phyloP scores from a whole-genome alignment of 2,329 filamentous ascomycete genomes.

The Apiospora rasikravindrae region DNA sequence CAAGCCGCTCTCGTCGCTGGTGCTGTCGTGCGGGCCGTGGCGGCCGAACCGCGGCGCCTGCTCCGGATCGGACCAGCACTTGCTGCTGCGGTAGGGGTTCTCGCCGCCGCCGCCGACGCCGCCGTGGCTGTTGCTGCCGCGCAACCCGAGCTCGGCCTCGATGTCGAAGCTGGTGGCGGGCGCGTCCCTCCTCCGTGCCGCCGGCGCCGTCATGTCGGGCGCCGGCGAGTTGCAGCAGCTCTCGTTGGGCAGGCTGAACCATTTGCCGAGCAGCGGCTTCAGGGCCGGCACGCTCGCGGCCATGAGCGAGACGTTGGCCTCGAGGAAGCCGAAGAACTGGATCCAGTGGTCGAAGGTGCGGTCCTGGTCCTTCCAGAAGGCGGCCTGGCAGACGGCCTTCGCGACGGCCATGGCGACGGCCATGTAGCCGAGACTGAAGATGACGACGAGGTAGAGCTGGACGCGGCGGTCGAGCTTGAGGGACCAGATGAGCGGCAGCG shows the following conservation, averaged over 20 bases:
- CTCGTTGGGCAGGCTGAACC: constrained; percentile 12
- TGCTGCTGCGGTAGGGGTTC: too few species aligned
- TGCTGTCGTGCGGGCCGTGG: not conserved
- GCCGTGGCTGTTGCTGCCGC: not conserved
- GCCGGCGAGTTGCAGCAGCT: not conserved
- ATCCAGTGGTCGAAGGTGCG: constrained; percentile 18
- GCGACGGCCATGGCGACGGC: constrained; percentile 18
- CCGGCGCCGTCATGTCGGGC: not conserved
- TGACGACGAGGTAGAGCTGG: constrained; percentile 45
- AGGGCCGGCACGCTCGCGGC: constrained; percentile 20
- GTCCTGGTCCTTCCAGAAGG: not conserved
- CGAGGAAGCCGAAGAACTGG: constrained; percentile 24
- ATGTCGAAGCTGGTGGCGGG: not conserved
- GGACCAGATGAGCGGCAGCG: constrained; percentile 47
- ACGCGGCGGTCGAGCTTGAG: constrained; percentile 45
- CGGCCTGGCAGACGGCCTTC: constrained; percentile 7
- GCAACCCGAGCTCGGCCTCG: not conserved
- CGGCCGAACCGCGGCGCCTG: not conserved
- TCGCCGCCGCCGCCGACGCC: not conserved
- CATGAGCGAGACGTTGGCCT: constrained; percentile 21
- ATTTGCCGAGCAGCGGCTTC: constrained; percentile 17
- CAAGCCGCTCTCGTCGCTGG: not conserved
- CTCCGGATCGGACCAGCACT: not conserved
- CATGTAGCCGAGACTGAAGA: constrained; percentile 48
- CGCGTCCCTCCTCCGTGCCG: not conserved